Conservation (phyloP, 768 basidiomycete species). For the Ephemerocybe angulata region DNA sequence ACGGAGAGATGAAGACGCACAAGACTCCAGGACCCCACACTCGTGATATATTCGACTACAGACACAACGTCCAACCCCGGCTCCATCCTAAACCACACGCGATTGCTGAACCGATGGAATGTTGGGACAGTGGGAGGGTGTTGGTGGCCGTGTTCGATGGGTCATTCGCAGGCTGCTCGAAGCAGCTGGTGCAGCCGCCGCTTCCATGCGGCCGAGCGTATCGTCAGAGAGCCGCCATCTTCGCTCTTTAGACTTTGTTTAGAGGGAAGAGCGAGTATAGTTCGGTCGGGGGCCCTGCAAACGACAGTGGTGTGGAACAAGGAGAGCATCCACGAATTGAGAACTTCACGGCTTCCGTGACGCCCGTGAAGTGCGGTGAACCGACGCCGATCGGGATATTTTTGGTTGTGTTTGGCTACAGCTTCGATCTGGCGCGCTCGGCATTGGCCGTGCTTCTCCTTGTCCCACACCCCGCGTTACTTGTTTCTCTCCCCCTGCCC, state of each 20-base stretch:
- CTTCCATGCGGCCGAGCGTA: conserved; percentile 58
- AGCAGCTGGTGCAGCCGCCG: conserved; percentile 60
- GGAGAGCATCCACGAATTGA: too few relatives aligned
- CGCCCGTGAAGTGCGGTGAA: too few relatives aligned
- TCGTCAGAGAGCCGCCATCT: conserved; percentile 29
- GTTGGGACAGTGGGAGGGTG: conserved; percentile 76
- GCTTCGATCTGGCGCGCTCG: too few relatives aligned
- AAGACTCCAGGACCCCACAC: conserved; percentile 77
- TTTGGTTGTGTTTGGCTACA: too few relatives aligned
- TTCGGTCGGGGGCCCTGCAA: conserved; percentile 34
- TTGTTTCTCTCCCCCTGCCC: too few relatives aligned
- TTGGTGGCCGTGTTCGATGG: conserved; percentile 73
- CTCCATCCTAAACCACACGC: conserved; percentile 85
- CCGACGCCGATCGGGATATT: too few relatives aligned
- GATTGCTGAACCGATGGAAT: conserved; percentile 63
- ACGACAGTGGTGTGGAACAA: too few relatives aligned
- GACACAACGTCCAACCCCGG: conserved; percentile 81
- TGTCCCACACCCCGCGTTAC: too few relatives aligned
- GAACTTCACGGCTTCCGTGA: too few relatives aligned
- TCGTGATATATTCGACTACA: conserved; percentile 77
- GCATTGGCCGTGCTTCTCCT: too few relatives aligned
- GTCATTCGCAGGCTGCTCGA: conserved; percentile 80
- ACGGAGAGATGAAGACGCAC: conserved; percentile 38
- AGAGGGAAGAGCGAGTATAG: conserved; percentile 38
- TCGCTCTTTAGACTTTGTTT: conserved; percentile 33